Conservation (phyloP, 202 grass and related monocot species). For the Carex arenaria region DNA sequence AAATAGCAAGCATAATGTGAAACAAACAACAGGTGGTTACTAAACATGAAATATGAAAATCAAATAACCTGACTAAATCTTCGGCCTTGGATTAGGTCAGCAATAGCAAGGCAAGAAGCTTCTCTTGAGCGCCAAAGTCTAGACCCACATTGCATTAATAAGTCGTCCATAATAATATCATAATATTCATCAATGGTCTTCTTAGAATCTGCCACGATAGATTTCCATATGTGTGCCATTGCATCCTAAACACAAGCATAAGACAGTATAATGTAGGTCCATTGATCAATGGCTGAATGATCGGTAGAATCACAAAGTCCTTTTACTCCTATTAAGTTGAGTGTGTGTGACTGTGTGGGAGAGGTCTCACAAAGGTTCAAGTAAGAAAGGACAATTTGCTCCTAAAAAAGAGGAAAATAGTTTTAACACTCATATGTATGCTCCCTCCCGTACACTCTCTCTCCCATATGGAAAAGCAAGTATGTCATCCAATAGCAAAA, state of each 20-base stretch:
- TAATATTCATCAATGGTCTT: conserved; percentile 92
- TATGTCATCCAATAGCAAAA: background rate
- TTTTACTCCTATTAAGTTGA: background rate
- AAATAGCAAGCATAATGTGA: background rate
- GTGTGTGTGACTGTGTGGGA: background rate
- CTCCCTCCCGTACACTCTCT: background rate
- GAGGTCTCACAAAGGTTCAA: background rate
- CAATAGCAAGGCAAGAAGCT: conserved; percentile 96
- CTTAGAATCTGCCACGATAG: conserved; percentile 86
- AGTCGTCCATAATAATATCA: conserved; percentile 81
- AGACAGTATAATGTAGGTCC: background rate
- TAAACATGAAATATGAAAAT: conserved; percentile 1
- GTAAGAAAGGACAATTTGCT: background rate
- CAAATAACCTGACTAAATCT: conserved; percentile 72
- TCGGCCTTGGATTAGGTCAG: conserved; percentile 91
- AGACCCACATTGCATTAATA: conserved; percentile 90
- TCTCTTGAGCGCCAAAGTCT: conserved; percentile 96
- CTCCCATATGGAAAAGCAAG: background rate
- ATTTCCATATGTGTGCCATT: conserved; percentile 98
- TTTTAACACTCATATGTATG: background rate
- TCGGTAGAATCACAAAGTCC: background rate
- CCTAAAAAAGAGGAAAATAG: background rate
- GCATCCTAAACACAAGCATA: conserved; percentile 59
- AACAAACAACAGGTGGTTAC: conserved; percentile 5
- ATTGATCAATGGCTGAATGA: conserved; percentile 1